Percentiles rank a stretch among this genome's conserved stretches.
Conservation (phyloP, 306 rosid species). For the Acacia melanoxylon region DNA sequence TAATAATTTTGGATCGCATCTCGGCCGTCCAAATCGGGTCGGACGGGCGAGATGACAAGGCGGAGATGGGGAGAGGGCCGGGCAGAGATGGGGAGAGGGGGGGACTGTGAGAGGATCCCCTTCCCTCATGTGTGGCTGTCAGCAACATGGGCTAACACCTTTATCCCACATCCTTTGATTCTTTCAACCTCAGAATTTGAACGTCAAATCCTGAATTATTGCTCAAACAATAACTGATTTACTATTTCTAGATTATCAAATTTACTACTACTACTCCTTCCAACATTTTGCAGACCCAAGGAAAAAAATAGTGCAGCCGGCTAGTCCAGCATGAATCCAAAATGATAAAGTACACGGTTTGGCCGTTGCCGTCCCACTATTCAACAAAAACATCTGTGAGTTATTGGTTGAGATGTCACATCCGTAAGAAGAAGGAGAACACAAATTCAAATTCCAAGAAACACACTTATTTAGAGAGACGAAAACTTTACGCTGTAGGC, state of each 20-base stretch:
- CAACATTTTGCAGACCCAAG: neutral
- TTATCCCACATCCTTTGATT: neutral
- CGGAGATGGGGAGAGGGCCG: no score
- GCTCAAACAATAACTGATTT: neutral
- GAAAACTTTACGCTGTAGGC: accelerated
- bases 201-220: neutral
- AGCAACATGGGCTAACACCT: neutral
- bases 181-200: neutral
- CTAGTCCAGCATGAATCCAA: neutral
- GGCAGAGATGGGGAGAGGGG: no score
- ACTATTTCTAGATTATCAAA: no score
- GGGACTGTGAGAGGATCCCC: no score
- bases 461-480: accelerated
- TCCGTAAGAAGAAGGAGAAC: no score
- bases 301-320: neutral
- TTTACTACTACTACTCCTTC: neutral
- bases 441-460: no score
- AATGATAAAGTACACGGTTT: neutral
- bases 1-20: no score
- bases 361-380: neutral
- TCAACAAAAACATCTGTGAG: neutral
- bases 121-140: neutral
- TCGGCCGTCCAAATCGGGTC: no score
- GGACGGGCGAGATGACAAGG: no score
- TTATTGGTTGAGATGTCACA: no score